A percentile compares a stretch with the other conserved stretches of the same genome.
Evolutionary conservation across 1,139 yeast genomes (phyloP).

Genomic region (Suhomyces wounanorum): DNA sequence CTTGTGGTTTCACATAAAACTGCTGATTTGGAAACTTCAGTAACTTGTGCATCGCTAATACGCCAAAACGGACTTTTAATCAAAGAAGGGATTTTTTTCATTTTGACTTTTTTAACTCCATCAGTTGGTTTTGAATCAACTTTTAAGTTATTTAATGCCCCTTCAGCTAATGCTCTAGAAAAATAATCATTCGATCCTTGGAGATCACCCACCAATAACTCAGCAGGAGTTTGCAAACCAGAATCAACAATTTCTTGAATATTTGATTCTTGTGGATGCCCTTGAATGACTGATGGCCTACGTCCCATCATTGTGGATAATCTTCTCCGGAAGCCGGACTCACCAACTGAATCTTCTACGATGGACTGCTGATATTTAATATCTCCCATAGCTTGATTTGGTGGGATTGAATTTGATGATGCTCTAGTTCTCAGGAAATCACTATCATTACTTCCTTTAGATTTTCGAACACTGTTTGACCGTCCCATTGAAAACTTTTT

Average conservation of each 20-base stretch:
- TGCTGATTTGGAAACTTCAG: constrained; percentile 61
- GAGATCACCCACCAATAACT: constrained; percentile 39
- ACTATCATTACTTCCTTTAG: neutral
- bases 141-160: constrained; percentile 11
- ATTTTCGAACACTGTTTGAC: constrained; percentile 9
- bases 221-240: constrained; percentile 48
- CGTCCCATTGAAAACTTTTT: constrained; percentile 18
- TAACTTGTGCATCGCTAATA: constrained; percentile 71
- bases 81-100: constrained; percentile 55
- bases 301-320: constrained; percentile 47
- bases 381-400: constrained; percentile 2
- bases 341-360: neutral
- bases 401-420: constrained; percentile 8
- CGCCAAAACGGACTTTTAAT: constrained; percentile 79
- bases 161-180: constrained; percentile 16
- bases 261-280: constrained; percentile 38
- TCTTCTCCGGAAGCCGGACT: constrained; percentile 31
- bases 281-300: constrained; percentile 46
- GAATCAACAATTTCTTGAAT: constrained; percentile 45
- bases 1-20: constrained; percentile 71
- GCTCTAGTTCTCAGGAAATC: constrained; percentile 7
- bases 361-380: neutral
- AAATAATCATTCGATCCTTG: constrained; percentile 21
- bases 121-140: constrained; percentile 1
- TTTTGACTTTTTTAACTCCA: constrained; percentile 30